A percentile compares a stretch with the other conserved stretches of the same genome.
Conservation (phyloP, 176 grass and related monocot species). For the Phoenix dactylifera region DNA sequence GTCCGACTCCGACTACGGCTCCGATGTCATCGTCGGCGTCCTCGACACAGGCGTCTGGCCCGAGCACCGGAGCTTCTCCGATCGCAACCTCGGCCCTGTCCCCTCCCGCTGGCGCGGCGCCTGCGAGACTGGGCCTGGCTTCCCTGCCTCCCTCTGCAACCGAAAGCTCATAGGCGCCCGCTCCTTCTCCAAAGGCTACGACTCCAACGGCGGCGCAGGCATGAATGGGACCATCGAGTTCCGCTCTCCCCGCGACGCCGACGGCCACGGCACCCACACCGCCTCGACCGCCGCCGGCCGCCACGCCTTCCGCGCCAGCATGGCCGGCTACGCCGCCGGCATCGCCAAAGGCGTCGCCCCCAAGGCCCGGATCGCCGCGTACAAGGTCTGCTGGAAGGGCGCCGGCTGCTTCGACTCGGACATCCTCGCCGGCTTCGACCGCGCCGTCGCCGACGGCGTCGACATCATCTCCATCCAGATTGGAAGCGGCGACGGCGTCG, state of each 20-base stretch:
- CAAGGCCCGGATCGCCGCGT: constrained; percentile 69
- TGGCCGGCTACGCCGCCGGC: constrained; percentile 66
- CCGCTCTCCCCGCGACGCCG: constrained; percentile 76
- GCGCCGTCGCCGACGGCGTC: constrained; percentile 79
- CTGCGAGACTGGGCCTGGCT: constrained; percentile 51
- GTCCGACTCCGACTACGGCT: constrained; percentile 88
- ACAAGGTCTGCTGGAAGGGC: constrained; percentile 95
- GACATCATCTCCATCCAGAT: constrained; percentile 91
- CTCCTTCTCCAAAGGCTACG: constrained; percentile 78
- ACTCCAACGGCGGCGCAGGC: constrained; percentile 16
- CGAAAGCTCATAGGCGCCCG: constrained; percentile 76
- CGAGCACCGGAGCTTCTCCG: constrained; percentile 77
- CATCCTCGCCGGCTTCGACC: constrained; percentile 91
- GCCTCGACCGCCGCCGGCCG: constrained; percentile 79
- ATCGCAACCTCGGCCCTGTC: constrained; percentile 58
- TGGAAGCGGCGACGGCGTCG: constrained; percentile 57
- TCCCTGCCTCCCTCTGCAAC: constrained; percentile 57
- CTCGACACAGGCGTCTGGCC: constrained; percentile 92
- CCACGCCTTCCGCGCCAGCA: constrained; percentile 67
- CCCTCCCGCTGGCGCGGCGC: constrained; percentile 75
- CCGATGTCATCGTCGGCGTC: constrained; percentile 73
- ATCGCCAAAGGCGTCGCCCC: constrained; percentile 94
- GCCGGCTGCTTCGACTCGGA: constrained; percentile 88
- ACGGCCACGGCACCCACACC: constrained; percentile 85
- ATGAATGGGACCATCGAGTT: constrained; percentile 67